Base-by-base conservation (phyloP, 257 asterid genomes). In the Rhazya stricta region DNA sequence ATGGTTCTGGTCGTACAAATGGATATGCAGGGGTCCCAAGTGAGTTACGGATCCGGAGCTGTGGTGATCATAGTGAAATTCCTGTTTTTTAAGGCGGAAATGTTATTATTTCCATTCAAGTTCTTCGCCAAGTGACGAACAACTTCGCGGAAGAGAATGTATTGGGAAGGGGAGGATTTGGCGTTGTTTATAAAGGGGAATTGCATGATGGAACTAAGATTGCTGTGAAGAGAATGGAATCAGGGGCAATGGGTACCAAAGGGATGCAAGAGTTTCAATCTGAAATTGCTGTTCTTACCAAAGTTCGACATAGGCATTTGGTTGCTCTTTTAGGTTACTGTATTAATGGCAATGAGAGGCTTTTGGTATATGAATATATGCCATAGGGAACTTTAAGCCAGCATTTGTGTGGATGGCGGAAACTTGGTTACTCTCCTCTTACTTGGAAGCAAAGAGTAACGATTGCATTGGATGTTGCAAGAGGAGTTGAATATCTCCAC, bases 211-310 rank as follows among this genome's bases (percentile, higher is more conserved):
- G 99, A n/a, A 94, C 97, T 37, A 87, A 87, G 57, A 92, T 94
- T 50, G 99, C 99, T 7, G 97, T 94, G 72, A 94, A 94, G 86
- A 89, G 97, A 79, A 94, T 94, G 99, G 97, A 92, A 78, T 86
- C 97, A 3, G 93, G 92, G 19, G 83, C 87, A 8, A 87, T 94
- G 95, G 96, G 99, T 11, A 88, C 91, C 2, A 94, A 92, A 84
- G 99, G 99, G 21, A 82, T 92, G 95, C 89, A 84, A 0, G 99
- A 94, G 83, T 94, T 94, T 80, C 97, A 90, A 81, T 91, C 99
- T 7, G 97, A 94, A 79, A 92, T 94, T 5, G 97, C 89, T 6
- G 97, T 94, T 29, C 97, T 94, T 43, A 89, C 99, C 25, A 94
- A 94, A 83, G 97, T 94, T 74, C 80, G 97, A 75, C 99, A 94